phyloP scores from a whole-genome alignment of 2,329 filamentous ascomycete species.

The Corniculantispora saksenae region DNA sequence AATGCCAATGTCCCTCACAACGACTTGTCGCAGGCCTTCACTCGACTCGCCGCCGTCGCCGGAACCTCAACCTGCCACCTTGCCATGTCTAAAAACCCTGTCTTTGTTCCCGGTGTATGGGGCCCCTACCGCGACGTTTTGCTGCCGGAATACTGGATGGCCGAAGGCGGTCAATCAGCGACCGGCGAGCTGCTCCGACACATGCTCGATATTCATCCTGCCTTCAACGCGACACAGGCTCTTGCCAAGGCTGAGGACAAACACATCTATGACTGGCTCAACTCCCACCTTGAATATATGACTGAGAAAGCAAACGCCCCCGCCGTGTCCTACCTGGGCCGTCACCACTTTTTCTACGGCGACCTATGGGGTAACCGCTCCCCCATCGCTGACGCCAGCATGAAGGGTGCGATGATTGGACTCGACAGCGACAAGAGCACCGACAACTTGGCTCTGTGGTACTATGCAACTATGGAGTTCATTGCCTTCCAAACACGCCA shows the following conservation, averaged over 20 bases:
- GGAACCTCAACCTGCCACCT: constrained; percentile 97
- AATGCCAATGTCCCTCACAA: constrained; percentile 71
- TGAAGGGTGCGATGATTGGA: constrained; percentile 88
- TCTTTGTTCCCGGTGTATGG: constrained; percentile 96
- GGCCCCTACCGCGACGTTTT: constrained; percentile 95
- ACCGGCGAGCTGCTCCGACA: constrained; percentile 94
- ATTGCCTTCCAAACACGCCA: constrained; percentile 96
- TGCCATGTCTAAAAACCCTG: constrained; percentile 88
- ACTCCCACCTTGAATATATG: constrained; percentile 80
- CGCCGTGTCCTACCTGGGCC: constrained; percentile 78
- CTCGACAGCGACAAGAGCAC: constrained; percentile 83
- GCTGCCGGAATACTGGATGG: constrained; percentile 91
- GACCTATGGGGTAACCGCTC: constrained; percentile 97
- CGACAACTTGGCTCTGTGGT: constrained; percentile 85
- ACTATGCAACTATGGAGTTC: constrained; percentile 97
- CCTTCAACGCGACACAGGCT: constrained; percentile 77
- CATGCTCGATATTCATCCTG: constrained; percentile 91
- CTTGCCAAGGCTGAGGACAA: constrained; percentile 79
- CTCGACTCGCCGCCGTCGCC: constrained; percentile 87
- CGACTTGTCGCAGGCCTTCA: constrained; percentile 90
- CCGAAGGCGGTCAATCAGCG: constrained; percentile 93
- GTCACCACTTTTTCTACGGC: constrained; percentile 98
- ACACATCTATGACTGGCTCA: constrained; percentile 95
- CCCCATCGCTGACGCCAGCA: constrained; percentile 86
- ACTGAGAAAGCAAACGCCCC: constrained; percentile 69